Base-by-base conservation (phyloP, 164 flowering plant species). In the Vitis rupestris region DNA sequence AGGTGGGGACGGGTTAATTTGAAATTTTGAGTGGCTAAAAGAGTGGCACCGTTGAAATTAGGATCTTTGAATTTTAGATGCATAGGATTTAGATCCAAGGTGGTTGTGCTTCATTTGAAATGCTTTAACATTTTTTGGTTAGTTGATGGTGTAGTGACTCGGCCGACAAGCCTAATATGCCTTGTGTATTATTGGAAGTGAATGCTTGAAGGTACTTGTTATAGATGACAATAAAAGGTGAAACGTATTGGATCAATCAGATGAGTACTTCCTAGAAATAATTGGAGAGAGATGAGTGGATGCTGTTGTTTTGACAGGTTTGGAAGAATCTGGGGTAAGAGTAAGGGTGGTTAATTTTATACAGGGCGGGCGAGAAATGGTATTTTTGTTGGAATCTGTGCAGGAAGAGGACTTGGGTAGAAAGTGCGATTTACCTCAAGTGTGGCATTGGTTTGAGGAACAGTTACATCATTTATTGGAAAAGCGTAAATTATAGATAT, bases 251-350 rank as follows among this genome's bases (percentile, higher is more conserved):
- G 3, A 30, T 16, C 64, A n/a, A 19, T 31, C 1, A 9, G n/a
- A 53, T 56, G 49, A 27, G 67, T 1, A 13, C 63, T 17, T 60
- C 9, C 1, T 14, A 13, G 48, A 61, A 61, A 50, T 49, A 63
- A 63, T 63, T 63, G 19, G 10, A 64, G 65, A 52, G 65, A 65
- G 73, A 75, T 50, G 44, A 37, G 47, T 53, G 61, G 65, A 55
- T 37, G 44, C 44, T 37, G 44, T 37, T 37, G 44, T 37, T 37
- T 37, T 37, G 69, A n/a, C 37, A 37, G 61, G 23, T 19, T 14
- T 53, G n/a, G n/a, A 53, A 13, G 56, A 14, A 53, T 15, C 15
- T 1, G 53, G 19, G 23, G 29, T 57, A 16, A 16, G 44, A 31
- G n/a, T 19, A 4, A 58, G 53, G 53, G 16, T 73, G 52, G 52